phyloP scores from a whole-genome alignment of 305 asterid species.

The Fraxinus xanthoxyloides region DNA sequence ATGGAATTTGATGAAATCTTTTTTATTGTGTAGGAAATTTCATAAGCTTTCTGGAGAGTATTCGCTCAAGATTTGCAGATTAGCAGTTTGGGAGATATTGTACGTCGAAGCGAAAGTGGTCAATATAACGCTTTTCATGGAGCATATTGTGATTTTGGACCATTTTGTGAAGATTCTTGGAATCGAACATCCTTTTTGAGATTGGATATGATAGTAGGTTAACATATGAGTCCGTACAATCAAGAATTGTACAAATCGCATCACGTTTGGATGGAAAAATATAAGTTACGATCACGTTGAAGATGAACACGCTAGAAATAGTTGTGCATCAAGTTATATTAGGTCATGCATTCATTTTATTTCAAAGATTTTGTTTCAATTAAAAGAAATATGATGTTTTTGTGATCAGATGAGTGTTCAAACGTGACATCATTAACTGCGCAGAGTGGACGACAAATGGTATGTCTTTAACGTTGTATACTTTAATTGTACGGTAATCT shows the following conservation, averaged over 20 bases:
- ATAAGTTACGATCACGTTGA: constrained; percentile 28
- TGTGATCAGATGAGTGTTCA: background rate
- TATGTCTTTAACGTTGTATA: background rate
- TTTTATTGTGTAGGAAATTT: constrained; percentile 40
- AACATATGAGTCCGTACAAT: constrained; percentile 31
- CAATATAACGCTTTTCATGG: constrained; percentile 27
- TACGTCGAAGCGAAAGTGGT: constrained; percentile 49
- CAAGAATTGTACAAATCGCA: constrained; percentile 42
- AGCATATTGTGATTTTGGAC: constrained; percentile 36
- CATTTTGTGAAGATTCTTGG: constrained; percentile 37
- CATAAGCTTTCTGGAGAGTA: constrained; percentile 47
- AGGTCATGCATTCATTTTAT: background rate
- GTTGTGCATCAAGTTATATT: background rate
- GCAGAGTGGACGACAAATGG: background rate
- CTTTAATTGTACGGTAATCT: background rate
- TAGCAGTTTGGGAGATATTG: constrained; percentile 37
- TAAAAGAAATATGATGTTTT: background rate
- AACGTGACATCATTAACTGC: background rate
- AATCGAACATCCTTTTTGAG: constrained; percentile 21
- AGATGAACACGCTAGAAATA: constrained; percentile 58
- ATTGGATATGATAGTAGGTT: constrained; percentile 18
- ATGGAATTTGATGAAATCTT: constrained; percentile 27
- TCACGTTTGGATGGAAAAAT: constrained; percentile 31
- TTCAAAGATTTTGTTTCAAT: background rate
- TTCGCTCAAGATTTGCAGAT: constrained; percentile 9